phyloP scores from a whole-genome alignment of 2,329 filamentous ascomycete genomes.

The Gremmenia infestans region DNA sequence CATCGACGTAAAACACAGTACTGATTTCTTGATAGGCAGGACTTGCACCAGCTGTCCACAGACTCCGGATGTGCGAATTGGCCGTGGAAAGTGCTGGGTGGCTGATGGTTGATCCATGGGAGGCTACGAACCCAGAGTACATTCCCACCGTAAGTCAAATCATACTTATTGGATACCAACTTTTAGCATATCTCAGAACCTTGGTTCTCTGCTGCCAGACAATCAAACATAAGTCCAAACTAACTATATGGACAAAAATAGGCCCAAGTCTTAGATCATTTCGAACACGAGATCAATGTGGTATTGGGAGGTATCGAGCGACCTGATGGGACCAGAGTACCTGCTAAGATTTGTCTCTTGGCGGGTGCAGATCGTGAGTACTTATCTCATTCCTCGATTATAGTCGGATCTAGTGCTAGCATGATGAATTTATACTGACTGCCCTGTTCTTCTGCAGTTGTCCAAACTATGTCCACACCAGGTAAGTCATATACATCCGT shows the following conservation, averaged over 20 bases:
- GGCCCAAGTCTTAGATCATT: constrained; percentile 84
- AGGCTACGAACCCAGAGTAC: constrained; percentile 79
- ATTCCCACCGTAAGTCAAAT: constrained; percentile 35
- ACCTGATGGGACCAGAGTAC: constrained; percentile 60
- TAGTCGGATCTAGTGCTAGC: too few relatives aligned
- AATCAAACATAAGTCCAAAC: too few relatives aligned
- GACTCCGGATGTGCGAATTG: constrained; percentile 79
- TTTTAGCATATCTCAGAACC: too few relatives aligned
- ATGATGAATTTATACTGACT: too few relatives aligned
- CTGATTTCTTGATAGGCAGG: constrained; percentile 39
- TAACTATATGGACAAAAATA: too few relatives aligned
- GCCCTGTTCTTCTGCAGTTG: too few relatives aligned
- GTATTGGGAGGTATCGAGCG: constrained; percentile 69
- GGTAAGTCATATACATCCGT: too few relatives aligned
- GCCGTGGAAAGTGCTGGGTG: constrained; percentile 72
- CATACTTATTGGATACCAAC: too few relatives aligned
- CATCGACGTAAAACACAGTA: background rate
- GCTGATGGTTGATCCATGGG: constrained; percentile 86
- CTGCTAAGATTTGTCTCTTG: constrained; percentile 67
- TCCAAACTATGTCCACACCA: too few relatives aligned
- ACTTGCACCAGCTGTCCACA: constrained; percentile 66
- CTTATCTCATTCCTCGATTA: too few relatives aligned
- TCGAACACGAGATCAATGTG: constrained; percentile 83
- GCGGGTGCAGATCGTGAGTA: constrained; percentile 64
- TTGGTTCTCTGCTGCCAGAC: too few relatives aligned